Conservation (phyloP, 805 yeast species). For the Hanseniaspora nectarophila region DNA sequence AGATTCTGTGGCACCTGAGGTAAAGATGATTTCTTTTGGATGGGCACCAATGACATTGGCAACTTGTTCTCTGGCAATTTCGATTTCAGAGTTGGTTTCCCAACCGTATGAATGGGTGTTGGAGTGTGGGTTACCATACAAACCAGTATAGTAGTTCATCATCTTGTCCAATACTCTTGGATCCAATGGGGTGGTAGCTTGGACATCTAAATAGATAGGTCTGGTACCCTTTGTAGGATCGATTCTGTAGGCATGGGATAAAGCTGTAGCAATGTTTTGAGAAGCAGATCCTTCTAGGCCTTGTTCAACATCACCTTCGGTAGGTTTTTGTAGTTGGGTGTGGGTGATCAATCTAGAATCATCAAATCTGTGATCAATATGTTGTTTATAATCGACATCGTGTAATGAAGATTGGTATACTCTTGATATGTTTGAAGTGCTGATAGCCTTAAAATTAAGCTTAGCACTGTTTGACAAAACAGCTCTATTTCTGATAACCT, state of each 20-base stretch:
- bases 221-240: constrained; percentile 50
- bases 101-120: constrained; percentile 96
- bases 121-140: constrained; percentile 96
- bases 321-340: constrained; percentile 20
- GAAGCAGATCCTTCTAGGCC: constrained; percentile 17
- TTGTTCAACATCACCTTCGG: constrained; percentile 19
- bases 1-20: constrained; percentile 96
- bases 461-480: not conserved
- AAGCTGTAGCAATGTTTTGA: constrained; percentile 18
- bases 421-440: not conserved
- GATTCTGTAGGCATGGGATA: constrained; percentile 31
- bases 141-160: constrained; percentile 77
- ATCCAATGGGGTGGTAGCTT: constrained; percentile 96
- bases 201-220: constrained; percentile 93
- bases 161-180: constrained; percentile 88
- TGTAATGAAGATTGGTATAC: not conserved
- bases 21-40: constrained; percentile 91
- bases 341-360: constrained; percentile 17
- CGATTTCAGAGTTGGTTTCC: constrained; percentile 93
- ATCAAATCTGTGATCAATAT: constrained; percentile 14
- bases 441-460: not conserved
- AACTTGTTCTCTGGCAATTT: constrained; percentile 67
- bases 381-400: constrained; percentile 5
- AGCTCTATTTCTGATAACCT: not conserved
- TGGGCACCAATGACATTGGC: constrained; percentile 84